A percentile compares a stretch with the other conserved stretches of the same genome.
These are phyloP conservation scores for Skeletonema potamos DNA, from an alignment of 108 stramenopile species.

Conservation along the genomic window DNA sequence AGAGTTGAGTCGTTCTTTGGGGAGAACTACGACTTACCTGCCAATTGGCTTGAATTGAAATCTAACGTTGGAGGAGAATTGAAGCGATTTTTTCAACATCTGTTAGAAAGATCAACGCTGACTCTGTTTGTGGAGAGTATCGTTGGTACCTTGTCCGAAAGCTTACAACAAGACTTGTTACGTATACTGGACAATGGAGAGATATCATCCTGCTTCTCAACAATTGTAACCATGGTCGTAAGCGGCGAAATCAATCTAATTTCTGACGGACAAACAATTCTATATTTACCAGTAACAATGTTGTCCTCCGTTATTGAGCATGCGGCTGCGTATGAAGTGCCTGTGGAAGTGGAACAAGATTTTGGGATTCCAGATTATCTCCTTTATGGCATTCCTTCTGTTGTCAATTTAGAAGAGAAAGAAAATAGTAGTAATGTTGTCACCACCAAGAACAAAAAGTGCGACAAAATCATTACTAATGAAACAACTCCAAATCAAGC, in stretches of 20 bases:
- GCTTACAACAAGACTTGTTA: constrained; percentile 18
- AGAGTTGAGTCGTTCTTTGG: constrained; percentile 30
- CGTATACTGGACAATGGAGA: constrained; percentile 26
- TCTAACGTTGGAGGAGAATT: constrained; percentile 13
- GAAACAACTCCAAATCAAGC: constrained; percentile 14
- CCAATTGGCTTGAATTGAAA: constrained; percentile 24
- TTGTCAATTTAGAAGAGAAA: constrained; percentile 5
- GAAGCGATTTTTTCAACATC: constrained; percentile 10
- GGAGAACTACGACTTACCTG: constrained; percentile 18
- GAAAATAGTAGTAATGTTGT: constrained; percentile 4
- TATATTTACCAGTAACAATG: constrained; percentile 22
- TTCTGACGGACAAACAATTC: background rate
- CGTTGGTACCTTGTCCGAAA: background rate
- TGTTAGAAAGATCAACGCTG: constrained; percentile 23
- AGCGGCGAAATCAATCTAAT: constrained; percentile 30
- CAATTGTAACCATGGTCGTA: constrained; percentile 21
- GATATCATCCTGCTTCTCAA: constrained; percentile 26
- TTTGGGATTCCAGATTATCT: constrained; percentile 8
- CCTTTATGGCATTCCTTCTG: background rate
- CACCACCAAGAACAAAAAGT: background rate
- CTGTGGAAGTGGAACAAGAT: constrained; percentile 2
- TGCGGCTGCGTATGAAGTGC: constrained; percentile 8
- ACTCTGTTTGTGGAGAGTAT: constrained; percentile 6
- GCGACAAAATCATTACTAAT: background rate
- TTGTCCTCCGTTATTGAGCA: constrained; percentile 10